These are phyloP conservation scores for Trichoderma polysporum DNA, from an alignment of 2,329 filamentous ascomycete genomes.

Conservation along the genomic window DNA sequence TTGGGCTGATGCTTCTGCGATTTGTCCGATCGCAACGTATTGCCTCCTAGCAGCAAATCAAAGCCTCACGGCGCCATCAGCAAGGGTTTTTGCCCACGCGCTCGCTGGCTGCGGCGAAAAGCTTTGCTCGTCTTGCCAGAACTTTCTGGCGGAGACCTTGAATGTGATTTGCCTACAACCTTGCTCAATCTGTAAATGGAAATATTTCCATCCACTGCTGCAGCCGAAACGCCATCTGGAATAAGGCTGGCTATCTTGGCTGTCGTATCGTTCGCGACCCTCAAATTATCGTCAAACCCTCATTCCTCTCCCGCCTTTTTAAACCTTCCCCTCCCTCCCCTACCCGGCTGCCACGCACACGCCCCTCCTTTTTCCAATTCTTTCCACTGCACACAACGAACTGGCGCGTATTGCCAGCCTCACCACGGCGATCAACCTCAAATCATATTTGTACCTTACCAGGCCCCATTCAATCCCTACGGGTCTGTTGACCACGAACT, in stretches of 20 bases:
- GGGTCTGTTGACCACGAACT: neutral
- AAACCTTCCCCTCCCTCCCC: neutral
- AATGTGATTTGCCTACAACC: neutral
- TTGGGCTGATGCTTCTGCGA: slow-evolving; percentile 19
- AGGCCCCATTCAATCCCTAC: neutral
- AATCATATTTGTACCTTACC: slow-evolving; percentile 1
- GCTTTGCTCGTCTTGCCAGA: neutral
- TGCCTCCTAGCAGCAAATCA: slow-evolving; percentile 1
- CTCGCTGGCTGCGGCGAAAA: neutral
- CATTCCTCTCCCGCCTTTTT: neutral
- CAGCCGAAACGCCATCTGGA: neutral
- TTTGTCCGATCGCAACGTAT: slow-evolving; percentile 13
- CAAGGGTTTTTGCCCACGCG: neutral
- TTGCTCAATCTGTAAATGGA: neutral
- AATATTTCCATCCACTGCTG: neutral
- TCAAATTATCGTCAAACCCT: slow-evolving; percentile 7
- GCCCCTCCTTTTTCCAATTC: neutral
- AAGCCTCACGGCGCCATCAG: slow-evolving; percentile 6
- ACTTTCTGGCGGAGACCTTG: neutral
- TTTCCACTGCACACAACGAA: neutral
- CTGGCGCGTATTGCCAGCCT: neutral
- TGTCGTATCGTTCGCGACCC: neutral
- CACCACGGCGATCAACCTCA: slow-evolving; percentile 12
- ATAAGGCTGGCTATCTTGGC: neutral
- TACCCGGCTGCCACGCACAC: slow-evolving; percentile 7